Evolutionary conservation across 2,329 filamentous ascomycete genomes (phyloP).

Genomic region (Exserohilum turcica): DNA sequence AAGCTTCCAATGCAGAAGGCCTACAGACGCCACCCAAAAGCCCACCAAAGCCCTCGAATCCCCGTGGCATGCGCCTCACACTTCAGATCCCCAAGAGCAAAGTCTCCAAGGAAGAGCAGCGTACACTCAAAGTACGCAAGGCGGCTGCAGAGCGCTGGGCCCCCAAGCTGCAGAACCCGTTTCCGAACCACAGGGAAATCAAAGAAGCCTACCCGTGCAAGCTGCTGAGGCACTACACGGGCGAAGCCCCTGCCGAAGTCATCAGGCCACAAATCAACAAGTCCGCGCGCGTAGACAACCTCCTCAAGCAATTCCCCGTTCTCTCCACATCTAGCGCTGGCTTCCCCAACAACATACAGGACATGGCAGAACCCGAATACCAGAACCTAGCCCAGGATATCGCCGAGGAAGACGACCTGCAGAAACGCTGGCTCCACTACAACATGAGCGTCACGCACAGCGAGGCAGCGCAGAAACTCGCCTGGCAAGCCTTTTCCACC

Average conservation of each 20-base stretch:
- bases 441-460: conserved; percentile 23
- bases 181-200: conserved; percentile 21
- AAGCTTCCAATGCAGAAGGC: not conserved
- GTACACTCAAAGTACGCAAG: conserved; percentile 16
- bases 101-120: conserved; percentile 11
- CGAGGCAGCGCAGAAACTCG: conserved; percentile 14
- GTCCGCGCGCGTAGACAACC: conserved; percentile 21
- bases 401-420: no score
- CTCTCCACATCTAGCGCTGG: not conserved
- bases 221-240: conserved; percentile 31
- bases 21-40: conserved; percentile 17
- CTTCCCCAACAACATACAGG: no score
- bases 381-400: no score
- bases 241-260: conserved; percentile 12
- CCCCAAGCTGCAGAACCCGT: conserved; percentile 22
- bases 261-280: conserved; percentile 23
- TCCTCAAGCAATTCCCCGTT: conserved; percentile 23
- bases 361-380: no score
- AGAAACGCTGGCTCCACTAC: conserved; percentile 5
- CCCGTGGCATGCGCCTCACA: conserved; percentile 16
- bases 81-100: conserved; percentile 20
- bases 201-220: conserved; percentile 28
- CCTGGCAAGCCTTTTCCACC: conserved; percentile 24
- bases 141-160: conserved; percentile 26
- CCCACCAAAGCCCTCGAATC: not conserved